Evolutionary conservation across 2,329 filamentous ascomycete species (phyloP).

Genomic region (Sclerotinia sclerotiorum): DNA sequence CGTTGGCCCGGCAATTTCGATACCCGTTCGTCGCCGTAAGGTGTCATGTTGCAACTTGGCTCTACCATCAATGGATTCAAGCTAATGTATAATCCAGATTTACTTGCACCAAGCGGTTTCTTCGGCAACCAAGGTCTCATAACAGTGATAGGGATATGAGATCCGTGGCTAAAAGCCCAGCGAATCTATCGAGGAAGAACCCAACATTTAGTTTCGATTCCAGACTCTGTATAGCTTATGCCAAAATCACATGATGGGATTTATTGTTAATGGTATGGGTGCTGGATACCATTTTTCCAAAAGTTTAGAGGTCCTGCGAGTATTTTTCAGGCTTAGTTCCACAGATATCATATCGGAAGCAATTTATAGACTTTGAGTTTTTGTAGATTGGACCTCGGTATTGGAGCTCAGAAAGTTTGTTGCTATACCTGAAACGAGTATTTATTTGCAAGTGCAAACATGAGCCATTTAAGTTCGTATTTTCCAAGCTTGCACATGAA

Average conservation of each 20-base stretch:
- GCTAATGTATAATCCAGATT: conserved; percentile 58
- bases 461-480: not conserved
- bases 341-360: not conserved
- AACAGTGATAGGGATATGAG: conserved; percentile 68
- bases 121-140: conserved; percentile 78
- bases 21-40: no score
- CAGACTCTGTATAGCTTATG: not conserved
- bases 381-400: not conserved
- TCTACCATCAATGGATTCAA: not conserved
- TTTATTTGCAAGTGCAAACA: not conserved
- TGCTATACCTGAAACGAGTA: not conserved
- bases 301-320: not conserved
- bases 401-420: not conserved
- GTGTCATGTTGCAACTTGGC: no score
- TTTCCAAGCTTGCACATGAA: not conserved
- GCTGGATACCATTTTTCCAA: not conserved
- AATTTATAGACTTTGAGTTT: not conserved
- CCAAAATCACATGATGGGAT: not conserved
- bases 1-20: not conserved
- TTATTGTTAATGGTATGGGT: not conserved
- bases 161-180: conserved; percentile 70
- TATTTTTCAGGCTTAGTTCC: not conserved
- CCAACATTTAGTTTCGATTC: conserved; percentile 64
- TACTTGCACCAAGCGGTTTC: conserved; percentile 65
- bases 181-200: conserved; percentile 53